Evolutionary conservation across 2,329 filamentous ascomycete species (phyloP).

Genomic region (Fusarium staphyleae): DNA sequence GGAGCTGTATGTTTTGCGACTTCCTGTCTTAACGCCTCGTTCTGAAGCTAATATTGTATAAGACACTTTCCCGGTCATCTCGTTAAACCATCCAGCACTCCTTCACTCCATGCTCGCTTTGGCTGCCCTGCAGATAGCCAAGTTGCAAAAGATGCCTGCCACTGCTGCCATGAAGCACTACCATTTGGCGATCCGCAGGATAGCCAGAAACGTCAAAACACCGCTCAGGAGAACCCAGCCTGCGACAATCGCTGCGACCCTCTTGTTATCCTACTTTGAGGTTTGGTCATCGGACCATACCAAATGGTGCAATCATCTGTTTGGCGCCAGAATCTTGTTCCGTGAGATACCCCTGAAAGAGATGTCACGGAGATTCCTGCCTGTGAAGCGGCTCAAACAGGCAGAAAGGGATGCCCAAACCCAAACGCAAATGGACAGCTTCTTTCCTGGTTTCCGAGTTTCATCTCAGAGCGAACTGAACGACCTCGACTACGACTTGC

Average conservation of each 20-base stretch:
- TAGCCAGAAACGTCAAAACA: slow-evolving; percentile 77
- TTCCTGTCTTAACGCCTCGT: neutral
- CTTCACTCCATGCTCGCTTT: slow-evolving; percentile 91
- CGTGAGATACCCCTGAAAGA: slow-evolving; percentile 80
- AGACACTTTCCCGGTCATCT: slow-evolving; percentile 83
- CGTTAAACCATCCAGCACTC: slow-evolving; percentile 83
- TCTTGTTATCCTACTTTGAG: slow-evolving; percentile 90
- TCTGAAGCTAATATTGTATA: slow-evolving; percentile 30
- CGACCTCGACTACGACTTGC: slow-evolving; percentile 52
- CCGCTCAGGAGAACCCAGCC: slow-evolving; percentile 73
- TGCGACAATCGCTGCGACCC: slow-evolving; percentile 84
- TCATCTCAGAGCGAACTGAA: slow-evolving; percentile 40
- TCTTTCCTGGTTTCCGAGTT: slow-evolving; percentile 37
- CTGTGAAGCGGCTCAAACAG: slow-evolving; percentile 59
- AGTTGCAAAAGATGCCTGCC: slow-evolving; percentile 74
- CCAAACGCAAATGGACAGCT: slow-evolving; percentile 45
- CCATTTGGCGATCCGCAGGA: slow-evolving; percentile 79
- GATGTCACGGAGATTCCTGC: slow-evolving; percentile 75
- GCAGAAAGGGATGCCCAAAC: slow-evolving; percentile 45
- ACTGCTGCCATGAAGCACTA: slow-evolving; percentile 92
- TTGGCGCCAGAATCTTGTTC: slow-evolving; percentile 82
- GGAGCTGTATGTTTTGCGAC: slow-evolving; percentile 61
- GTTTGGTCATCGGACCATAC: slow-evolving; percentile 93
- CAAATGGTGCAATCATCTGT: slow-evolving; percentile 93
- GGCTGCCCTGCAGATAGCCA: slow-evolving; percentile 86